These are phyloP conservation scores for Chaetomium cochliodes DNA, from an alignment of 495 filamentous ascomycete species.

Conservation along the genomic window DNA sequence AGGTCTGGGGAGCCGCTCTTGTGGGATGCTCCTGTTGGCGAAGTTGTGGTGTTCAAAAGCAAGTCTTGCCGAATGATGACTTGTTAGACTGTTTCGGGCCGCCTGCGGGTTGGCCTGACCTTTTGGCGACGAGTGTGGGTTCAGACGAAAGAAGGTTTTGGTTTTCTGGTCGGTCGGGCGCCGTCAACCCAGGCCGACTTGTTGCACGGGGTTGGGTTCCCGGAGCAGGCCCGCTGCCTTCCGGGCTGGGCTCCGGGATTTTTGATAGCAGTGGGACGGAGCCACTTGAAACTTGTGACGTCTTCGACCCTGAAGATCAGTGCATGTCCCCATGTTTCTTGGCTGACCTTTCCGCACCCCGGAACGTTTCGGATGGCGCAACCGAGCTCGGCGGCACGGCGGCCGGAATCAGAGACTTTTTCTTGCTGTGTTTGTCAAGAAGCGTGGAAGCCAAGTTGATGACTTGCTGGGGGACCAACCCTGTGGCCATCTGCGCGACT, in stretches of 20 bases:
- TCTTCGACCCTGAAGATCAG: constrained; percentile 24
- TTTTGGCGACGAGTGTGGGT: not conserved
- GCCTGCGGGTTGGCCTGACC: too few species aligned
- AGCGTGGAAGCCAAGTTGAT: too few species aligned
- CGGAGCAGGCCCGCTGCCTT: constrained; percentile 9
- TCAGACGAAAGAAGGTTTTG: not conserved
- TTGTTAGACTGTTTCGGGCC: too few species aligned
- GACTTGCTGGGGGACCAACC: too few species aligned
- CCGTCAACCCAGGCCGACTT: not conserved
- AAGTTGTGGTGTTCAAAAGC: not conserved
- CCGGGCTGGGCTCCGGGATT: constrained; percentile 14
- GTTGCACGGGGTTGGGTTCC: constrained; percentile 8
- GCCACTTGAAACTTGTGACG: constrained; percentile 22
- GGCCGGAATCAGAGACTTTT: not conserved
- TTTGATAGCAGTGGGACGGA: constrained; percentile 15
- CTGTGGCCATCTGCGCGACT: not conserved
- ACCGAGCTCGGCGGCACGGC: not conserved
- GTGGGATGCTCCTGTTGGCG: not conserved
- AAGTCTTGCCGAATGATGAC: not conserved
- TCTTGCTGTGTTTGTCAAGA: not conserved
- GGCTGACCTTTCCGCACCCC: not conserved
- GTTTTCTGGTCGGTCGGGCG: not conserved
- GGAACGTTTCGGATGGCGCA: constrained; percentile 8
- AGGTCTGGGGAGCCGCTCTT: not conserved
- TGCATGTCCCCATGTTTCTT: constrained; percentile 8